Evolutionary conservation across 75 land plant species (phyloP).

Genomic region (Picea sitchensis): DNA sequence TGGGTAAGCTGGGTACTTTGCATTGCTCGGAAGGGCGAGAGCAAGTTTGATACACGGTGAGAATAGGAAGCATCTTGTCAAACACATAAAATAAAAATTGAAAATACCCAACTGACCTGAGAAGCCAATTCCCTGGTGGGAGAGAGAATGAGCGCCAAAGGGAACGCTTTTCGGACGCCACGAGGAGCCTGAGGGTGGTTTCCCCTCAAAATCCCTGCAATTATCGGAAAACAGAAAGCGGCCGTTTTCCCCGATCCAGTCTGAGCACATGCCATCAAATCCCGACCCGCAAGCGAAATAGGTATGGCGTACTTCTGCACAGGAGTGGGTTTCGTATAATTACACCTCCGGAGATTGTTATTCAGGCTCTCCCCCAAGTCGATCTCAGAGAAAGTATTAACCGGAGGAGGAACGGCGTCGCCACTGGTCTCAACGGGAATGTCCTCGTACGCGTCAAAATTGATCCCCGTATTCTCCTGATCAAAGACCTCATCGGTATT

Average conservation of each 20-base stretch:
- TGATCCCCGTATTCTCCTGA: conserved; percentile 52
- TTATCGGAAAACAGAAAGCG: conserved; percentile 92
- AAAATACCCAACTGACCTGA: conserved; percentile 38
- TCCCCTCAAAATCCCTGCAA: conserved; percentile 66
- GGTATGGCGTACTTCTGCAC: conserved; percentile 88
- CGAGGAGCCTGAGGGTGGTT: conserved; percentile 42
- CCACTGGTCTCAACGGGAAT: conserved; percentile 84
- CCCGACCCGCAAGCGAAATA: conserved; percentile 65
- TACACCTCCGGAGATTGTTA: conserved; percentile 67
- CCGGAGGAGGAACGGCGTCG: conserved; percentile 57
- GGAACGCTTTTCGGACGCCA: conserved; percentile 58
- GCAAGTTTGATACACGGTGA: too few relatives aligned
- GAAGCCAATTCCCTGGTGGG: conserved; percentile 79
- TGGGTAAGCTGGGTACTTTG: too few relatives aligned
- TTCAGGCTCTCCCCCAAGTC: conserved; percentile 59
- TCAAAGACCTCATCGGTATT: conserved; percentile 11
- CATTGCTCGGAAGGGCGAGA: too few relatives aligned
- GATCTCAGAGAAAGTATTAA: conserved; percentile 60
- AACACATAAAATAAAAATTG: not conserved
- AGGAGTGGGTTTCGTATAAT: conserved; percentile 80
- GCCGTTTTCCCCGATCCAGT: conserved; percentile 93
- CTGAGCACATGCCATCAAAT: conserved; percentile 95
- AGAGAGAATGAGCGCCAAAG: conserved; percentile 75
- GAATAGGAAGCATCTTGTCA: not conserved
- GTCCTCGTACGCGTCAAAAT: conserved; percentile 86